A percentile compares a stretch with the other conserved stretches of the same genome.
Evolutionary conservation across 257 asterid species (phyloP).

Genomic region (Nyctanthes arbortristis): DNA sequence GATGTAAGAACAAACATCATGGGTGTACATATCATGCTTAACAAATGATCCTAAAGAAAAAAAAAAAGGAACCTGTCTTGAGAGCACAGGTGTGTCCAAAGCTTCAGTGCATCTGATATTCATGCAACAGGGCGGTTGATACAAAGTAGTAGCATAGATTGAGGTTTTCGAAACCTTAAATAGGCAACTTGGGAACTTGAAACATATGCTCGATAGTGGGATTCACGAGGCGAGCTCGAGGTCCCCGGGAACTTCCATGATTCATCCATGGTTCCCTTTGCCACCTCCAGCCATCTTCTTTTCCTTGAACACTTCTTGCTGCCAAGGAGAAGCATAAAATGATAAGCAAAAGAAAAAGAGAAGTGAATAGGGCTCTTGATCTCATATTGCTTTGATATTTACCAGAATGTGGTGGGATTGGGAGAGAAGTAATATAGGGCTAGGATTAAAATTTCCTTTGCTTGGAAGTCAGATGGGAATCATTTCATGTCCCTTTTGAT

Average conservation of each 20-base stretch:
- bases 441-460: conserved; percentile 44
- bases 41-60: background rate
- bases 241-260: conserved; percentile 66
- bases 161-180: conserved; percentile 24
- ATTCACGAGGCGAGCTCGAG: conserved; percentile 41
- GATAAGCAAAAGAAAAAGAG: conserved; percentile 39
- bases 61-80: background rate
- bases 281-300: conserved; percentile 32
- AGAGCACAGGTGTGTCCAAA: background rate
- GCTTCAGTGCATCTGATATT: background rate
- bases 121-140: background rate
- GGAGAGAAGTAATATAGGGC: conserved; percentile 29
- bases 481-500: conserved; percentile 16
- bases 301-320: conserved; percentile 17
- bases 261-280: conserved; percentile 48
- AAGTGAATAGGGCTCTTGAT: conserved; percentile 28
- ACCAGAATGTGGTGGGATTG: conserved; percentile 7
- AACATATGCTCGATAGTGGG: conserved; percentile 38
- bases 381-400: conserved; percentile 30
- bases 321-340: conserved; percentile 28
- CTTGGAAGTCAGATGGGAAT: conserved; percentile 41
- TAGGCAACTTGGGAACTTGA: conserved; percentile 35
- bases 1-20: background rate
- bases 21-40: background rate
- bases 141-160: background rate